These are phyloP conservation scores for Streptanthus diversifolius DNA, from an alignment of 345 rosid genomes.

Conservation along the genomic window DNA sequence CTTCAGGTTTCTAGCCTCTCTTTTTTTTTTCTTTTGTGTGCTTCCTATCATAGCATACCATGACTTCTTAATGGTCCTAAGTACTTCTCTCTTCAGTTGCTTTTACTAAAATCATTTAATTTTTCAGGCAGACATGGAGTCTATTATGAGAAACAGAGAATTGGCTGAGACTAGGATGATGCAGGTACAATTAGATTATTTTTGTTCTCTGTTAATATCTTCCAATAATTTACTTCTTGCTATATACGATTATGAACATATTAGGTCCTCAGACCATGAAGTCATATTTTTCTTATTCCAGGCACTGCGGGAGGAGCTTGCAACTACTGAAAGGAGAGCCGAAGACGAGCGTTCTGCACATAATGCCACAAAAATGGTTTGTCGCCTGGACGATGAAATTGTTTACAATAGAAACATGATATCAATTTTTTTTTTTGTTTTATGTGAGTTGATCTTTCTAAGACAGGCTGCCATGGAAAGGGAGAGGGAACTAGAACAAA, in stretches of 20 bases:
- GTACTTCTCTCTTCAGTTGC: background rate
- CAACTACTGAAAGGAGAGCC: constrained; percentile 85
- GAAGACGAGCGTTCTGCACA: constrained; percentile 95
- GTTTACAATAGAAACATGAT: background rate
- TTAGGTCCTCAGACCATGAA: constrained; percentile 16
- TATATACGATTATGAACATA: background rate
- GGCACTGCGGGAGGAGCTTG: constrained; percentile 97
- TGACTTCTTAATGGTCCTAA: background rate
- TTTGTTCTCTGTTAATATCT: background rate
- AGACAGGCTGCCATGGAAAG: constrained; percentile 94
- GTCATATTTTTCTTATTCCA: constrained; percentile 30
- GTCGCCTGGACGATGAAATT: constrained; percentile 11
- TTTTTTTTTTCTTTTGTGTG: background rate
- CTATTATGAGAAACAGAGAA: constrained; percentile 96
- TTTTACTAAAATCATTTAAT: constrained; percentile 10
- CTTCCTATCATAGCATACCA: background rate
- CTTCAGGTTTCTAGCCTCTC: constrained; percentile 61
- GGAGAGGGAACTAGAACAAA: constrained; percentile 90
- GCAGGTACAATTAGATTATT: constrained; percentile 58
- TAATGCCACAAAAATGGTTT: constrained; percentile 90
- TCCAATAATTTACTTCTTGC: background rate
- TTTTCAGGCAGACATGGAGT: constrained; percentile 84
- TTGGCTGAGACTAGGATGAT: constrained; percentile 97
- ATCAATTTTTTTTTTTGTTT: constrained; percentile 4
- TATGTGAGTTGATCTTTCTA: constrained; percentile 22